Evolutionary conservation across 371 early-diverging fungal genomes (phyloP), one percentile per base, ranked within the genome.

Genomic region (Fennellomyces sp.): DNA sequence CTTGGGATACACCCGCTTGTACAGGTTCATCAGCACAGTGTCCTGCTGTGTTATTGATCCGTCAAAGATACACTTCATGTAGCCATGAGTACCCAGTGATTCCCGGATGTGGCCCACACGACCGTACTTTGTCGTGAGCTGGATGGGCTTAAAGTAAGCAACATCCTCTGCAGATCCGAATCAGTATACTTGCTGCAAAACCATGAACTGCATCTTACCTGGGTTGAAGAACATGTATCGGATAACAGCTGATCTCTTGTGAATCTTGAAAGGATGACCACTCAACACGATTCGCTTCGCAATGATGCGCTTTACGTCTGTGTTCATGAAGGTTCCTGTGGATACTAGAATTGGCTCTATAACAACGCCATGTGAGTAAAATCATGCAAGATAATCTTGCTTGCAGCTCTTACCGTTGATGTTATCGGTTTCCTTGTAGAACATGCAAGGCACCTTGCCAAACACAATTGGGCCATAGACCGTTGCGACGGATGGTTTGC

Each of bases 151-250:
- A 76, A 96, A 98, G 87, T 92, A 97, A 62, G 82, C 75, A 52
- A 97, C 87, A 77, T 98, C 98, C 17, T 91, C 86, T 39, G 80
- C 52, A 41, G n/a, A 35, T 41, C 17, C 2, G 2, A 45, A 28
- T 21, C 25, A 17, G 36, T 11, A 53, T n/a, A n/a, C n/a, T n/a
- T n/a, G n/a, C n/a, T n/a, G n/a, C n/a, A n/a, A n/a, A n/a, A n/a
- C n/a, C n/a, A n/a, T n/a, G 17, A 5, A 31, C 6, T n/a, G 31
- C 3, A 52, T 7, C 47, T 27, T 64, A 67, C 67, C 79, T 39
- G 89, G 85, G 72, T 93, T 93, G 81, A 93, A 94, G 84, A 98
- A 97, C 98, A 98, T 98, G 84, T 84, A 96, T 50, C 97, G 90
- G 56, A 97, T 84, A 17, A 97, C 96, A 6, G 96, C 97, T 23